A percentile compares a stretch with the other conserved stretches of the same genome.
These are phyloP conservation scores for Saccharomycopsis hybrid DNA, from an alignment of 1,139 yeast genomes.

Conservation along the genomic window DNA sequence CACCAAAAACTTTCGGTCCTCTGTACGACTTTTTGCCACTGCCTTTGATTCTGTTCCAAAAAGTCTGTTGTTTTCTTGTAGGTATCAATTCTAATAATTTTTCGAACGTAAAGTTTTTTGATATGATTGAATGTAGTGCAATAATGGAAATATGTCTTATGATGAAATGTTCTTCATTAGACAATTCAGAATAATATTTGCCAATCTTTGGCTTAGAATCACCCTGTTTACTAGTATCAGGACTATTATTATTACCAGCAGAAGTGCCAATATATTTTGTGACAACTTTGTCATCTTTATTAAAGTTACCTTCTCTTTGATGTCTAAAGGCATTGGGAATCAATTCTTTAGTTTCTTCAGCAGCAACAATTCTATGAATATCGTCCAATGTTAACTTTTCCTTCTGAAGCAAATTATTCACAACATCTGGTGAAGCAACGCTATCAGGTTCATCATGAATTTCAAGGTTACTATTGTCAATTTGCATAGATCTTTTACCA, in stretches of 20 bases:
- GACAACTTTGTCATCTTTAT: background rate
- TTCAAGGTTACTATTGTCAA: conserved; percentile 16
- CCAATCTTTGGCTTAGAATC: conserved; percentile 23
- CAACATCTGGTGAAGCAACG: conserved; percentile 12
- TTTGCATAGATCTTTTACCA: background rate
- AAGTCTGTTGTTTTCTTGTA: conserved; percentile 47
- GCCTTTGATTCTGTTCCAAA: conserved; percentile 69
- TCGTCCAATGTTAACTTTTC: conserved; percentile 92
- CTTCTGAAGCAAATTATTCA: conserved; percentile 61
- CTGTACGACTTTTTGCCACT: conserved; percentile 30
- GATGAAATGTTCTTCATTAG: conserved; percentile 51
- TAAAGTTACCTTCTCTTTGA: conserved; percentile 34
- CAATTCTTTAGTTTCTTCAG: conserved; percentile 92
- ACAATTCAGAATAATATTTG: conserved; percentile 68
- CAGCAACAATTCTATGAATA: conserved; percentile 93
- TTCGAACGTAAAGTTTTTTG: conserved; percentile 36
- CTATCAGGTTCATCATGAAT: conserved; percentile 24
- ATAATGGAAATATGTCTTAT: conserved; percentile 65
- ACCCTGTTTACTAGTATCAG: conserved; percentile 5
- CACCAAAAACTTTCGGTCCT: conserved; percentile 61
- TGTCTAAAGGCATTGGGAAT: conserved; percentile 81
- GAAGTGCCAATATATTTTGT: conserved; percentile 6
- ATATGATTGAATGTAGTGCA: conserved; percentile 41
- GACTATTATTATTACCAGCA: conserved; percentile 15
- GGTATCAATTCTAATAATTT: conserved; percentile 53